Percentiles rank a stretch among this genome's conserved stretches.
Evolutionary conservation across 805 yeast species (phyloP).

Genomic region (Candida xyloterini): DNA sequence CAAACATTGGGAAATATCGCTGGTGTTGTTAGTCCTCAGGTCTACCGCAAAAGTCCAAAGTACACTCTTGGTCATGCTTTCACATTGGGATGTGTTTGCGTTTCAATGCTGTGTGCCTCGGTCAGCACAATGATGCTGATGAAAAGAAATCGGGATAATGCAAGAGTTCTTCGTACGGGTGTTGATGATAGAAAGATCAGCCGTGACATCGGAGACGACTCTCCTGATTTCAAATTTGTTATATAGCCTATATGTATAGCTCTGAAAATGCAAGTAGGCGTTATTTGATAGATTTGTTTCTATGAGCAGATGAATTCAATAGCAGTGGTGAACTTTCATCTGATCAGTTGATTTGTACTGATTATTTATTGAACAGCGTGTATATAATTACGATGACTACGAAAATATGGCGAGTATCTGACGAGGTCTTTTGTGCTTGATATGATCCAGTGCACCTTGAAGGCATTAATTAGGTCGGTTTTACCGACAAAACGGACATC

Average conservation of each 20-base stretch:
- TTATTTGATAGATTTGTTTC: too few relatives aligned
- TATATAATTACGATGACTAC: too few relatives aligned
- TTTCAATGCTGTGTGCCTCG: constrained; percentile 6
- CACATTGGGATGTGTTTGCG: constrained; percentile 34
- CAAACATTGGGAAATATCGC: constrained; percentile 45
- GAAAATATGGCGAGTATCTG: too few relatives aligned
- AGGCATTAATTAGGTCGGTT: too few relatives aligned
- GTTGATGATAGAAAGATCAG: constrained; percentile 8
- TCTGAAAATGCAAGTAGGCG: too few relatives aligned
- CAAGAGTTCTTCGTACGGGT: constrained; percentile 6
- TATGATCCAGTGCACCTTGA: too few relatives aligned
- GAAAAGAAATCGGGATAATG: constrained; percentile 10
- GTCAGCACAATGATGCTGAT: constrained; percentile 2
- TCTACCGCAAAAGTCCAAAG: constrained; percentile 37
- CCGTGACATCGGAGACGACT: constrained; percentile 13
- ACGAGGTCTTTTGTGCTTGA: too few relatives aligned
- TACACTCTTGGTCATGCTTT: constrained; percentile 40
- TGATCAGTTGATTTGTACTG: too few relatives aligned
- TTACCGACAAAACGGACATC: too few relatives aligned
- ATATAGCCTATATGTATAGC: constrained; percentile 1
- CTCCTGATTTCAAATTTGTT: constrained; percentile 11
- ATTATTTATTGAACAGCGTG: too few relatives aligned
- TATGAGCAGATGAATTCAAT: too few relatives aligned
- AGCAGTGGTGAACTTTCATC: too few relatives aligned
- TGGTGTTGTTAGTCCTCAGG: constrained; percentile 44